These are phyloP conservation scores for Francoa sonchifolia DNA, from an alignment of 441 rosid genomes.

Conservation along the genomic window DNA sequence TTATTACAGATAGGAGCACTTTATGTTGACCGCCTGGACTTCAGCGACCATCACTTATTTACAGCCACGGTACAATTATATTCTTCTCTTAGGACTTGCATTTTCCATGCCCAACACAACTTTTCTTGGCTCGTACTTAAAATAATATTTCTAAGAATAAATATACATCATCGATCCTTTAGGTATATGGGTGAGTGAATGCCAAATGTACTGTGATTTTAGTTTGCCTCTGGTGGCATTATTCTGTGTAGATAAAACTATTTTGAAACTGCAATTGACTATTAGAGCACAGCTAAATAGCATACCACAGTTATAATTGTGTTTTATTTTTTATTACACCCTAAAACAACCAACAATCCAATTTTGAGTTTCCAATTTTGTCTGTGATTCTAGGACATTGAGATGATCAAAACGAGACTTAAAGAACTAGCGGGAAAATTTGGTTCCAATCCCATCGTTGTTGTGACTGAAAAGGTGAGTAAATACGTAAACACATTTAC, in stretches of 20 bases:
- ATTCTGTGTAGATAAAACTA: too few species aligned
- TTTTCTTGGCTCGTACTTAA: background rate
- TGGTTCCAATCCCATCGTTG: conserved; percentile 37
- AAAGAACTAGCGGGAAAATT: conserved; percentile 33
- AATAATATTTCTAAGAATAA: too few species aligned
- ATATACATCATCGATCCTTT: too few species aligned
- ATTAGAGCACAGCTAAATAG: background rate
- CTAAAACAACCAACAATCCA: conserved; percentile 2
- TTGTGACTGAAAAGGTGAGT: conserved; percentile 66
- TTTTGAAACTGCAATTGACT: background rate
- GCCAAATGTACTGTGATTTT: background rate
- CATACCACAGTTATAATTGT: background rate
- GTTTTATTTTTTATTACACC: background rate
- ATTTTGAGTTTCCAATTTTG: conserved; percentile 3
- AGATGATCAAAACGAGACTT: conserved; percentile 33
- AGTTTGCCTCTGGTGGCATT: background rate
- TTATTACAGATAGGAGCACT: conserved; percentile 50
- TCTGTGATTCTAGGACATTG: conserved; percentile 39
- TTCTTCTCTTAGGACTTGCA: background rate
- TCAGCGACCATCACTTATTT: conserved; percentile 61
- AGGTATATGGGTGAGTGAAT: too few species aligned
- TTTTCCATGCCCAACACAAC: background rate
- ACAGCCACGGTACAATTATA: conserved; percentile 27
- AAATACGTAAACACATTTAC: background rate
- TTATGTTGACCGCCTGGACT: conserved; percentile 51